Conservation (phyloP, 257 asterid species). For the Apocynum venetum region DNA sequence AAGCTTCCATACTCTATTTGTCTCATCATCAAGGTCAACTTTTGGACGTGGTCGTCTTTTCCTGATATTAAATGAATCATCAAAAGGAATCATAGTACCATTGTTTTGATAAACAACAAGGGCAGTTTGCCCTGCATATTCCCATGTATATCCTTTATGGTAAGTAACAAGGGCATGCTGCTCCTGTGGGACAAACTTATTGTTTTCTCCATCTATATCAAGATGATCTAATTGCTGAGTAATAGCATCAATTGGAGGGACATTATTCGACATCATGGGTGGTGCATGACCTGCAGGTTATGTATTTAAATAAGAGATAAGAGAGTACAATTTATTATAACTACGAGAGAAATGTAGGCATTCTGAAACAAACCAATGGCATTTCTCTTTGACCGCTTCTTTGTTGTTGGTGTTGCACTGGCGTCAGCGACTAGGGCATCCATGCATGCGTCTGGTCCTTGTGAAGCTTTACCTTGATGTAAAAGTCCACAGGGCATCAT, state of each 20-base stretch:
- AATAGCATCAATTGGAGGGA: conserved; percentile 4
- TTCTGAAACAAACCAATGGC: conserved; percentile 32
- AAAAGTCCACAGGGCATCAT: conserved; percentile 25
- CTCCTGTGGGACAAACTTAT: conserved; percentile 36
- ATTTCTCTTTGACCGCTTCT: conserved; percentile 59
- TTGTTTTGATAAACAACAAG: conserved; percentile 65
- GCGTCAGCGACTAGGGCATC: conserved; percentile 47
- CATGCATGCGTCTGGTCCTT: conserved; percentile 43
- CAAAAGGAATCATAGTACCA: conserved; percentile 65
- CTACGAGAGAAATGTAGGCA: conserved; percentile 26
- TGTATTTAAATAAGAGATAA: background rate
- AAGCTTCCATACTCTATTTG: conserved; percentile 52
- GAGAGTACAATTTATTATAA: background rate
- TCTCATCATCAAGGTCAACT: conserved; percentile 53
- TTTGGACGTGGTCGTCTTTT: conserved; percentile 62
- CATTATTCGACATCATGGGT: background rate
- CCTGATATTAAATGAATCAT: conserved; percentile 34
- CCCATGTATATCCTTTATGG: conserved; percentile 16
- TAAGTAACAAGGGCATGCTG: conserved; percentile 30
- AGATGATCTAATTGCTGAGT: conserved; percentile 5
- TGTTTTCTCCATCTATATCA: conserved; percentile 7
- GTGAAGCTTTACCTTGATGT: conserved; percentile 24
- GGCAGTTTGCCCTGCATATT: conserved; percentile 41
- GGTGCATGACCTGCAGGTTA: background rate
- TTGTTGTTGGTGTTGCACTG: conserved; percentile 34